Conservation (phyloP, 169 alveolate genomes). For the Eimeria maxima region DNA sequence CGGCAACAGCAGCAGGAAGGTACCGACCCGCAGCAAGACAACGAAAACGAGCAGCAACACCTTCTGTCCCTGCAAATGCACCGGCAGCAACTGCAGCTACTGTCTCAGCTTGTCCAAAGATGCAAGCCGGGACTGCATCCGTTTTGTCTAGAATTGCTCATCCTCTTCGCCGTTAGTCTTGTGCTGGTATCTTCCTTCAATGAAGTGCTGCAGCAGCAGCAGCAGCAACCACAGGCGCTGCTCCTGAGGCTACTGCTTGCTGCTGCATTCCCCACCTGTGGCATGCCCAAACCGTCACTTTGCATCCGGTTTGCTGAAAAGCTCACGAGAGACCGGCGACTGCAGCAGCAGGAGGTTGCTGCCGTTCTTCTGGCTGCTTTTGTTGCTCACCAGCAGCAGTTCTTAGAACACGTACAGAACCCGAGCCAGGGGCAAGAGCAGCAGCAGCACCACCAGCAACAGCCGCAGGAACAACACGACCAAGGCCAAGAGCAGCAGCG, state of each 20-base stretch:
- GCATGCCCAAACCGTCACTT: constrained; percentile 49
- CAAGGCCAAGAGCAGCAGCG: constrained; percentile 30
- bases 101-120: constrained; percentile 71
- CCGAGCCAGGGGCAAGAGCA: background rate
- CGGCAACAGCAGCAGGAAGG: constrained; percentile 31
- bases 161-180: constrained; percentile 40
- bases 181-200: constrained; percentile 29
- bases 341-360: constrained; percentile 70
- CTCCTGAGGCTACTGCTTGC: constrained; percentile 76
- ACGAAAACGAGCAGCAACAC: constrained; percentile 29
- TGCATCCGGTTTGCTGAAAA: constrained; percentile 65
- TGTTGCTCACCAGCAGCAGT: constrained; percentile 41
- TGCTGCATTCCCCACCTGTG: constrained; percentile 70
- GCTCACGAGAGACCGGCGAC: constrained; percentile 29
- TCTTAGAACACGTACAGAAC: constrained; percentile 9
- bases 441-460: constrained; percentile 21
- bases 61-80: constrained; percentile 29
- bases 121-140: constrained; percentile 64
- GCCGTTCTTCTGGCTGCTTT: constrained; percentile 63
- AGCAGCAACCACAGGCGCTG: constrained; percentile 65
- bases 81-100: constrained; percentile 52
- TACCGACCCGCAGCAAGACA: background rate
- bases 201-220: constrained; percentile 72
- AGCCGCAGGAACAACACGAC: constrained; percentile 12
- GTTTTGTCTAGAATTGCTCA: constrained; percentile 56